Evolutionary conservation across 1,139 yeast species (phyloP), one percentile per base, ranked within the genome.

Genomic region (Candida dubliniensis): DNA sequence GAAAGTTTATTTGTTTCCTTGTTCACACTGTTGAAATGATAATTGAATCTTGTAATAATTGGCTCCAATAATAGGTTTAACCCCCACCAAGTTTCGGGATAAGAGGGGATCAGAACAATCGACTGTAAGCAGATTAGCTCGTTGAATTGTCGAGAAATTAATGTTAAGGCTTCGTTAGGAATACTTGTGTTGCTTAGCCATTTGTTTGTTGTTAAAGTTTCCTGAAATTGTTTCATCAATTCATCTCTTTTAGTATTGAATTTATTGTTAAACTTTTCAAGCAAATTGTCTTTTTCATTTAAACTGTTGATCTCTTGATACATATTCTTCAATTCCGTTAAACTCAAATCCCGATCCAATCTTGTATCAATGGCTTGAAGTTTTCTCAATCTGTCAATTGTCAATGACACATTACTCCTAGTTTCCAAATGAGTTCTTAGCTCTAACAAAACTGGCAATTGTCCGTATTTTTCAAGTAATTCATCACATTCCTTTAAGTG

Each of bases 1-100:
- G 87, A 85, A 31, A 82, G 62, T 46, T 83, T 75, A 54, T 85
- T 86, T 0, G 95, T 86, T 14, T 82, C 84, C 39, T 69, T 71
- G 18, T 72, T 69, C 0, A 66, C 49, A 11, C 74, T 63, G 46
- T 80, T 81, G 62, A 91, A 91, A 63, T 91, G 96, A 63, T 76
- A 91, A 36, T 77, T 72, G 58, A 90, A 87, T 46, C 93, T 76
- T 11, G 78, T 60, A 23, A 69, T 70, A 45, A 87, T 76, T 8
- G 85, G 84, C 35, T 74, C 69, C 0, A 85, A 67, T 27, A 89
- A 63, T 0, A 75, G 60, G 30, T 76, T 76, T 40, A 87, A 71
- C 1, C 84, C 85, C 80, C 84, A 77, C 60, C 85, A 67, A 0
- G 81, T 64, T 1, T 66, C 60, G 0, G 82, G 81, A 40, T 74